phyloP scores from a whole-genome alignment of 805 yeast genomes.

The Candida wancherniae region DNA sequence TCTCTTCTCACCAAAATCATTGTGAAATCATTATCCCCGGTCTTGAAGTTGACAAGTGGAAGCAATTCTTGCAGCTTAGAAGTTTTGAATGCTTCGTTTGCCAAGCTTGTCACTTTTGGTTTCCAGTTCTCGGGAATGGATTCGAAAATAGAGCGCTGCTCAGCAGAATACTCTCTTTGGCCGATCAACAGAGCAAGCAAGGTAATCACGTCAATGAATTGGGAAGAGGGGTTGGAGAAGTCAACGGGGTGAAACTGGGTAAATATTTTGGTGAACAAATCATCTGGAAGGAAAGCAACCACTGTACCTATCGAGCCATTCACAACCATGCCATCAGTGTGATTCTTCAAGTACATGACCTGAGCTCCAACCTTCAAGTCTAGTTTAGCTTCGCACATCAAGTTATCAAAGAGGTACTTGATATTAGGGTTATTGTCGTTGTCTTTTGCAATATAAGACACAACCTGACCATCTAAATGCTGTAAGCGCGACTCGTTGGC shows the following conservation, averaged over 20 bases:
- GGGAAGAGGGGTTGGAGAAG: conserved; percentile 9
- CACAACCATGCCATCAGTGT: conserved; percentile 59
- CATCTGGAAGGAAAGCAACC: conserved; percentile 41
- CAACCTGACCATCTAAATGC: conserved; percentile 40
- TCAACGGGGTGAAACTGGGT: conserved; percentile 11
- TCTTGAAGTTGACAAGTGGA: conserved; percentile 47
- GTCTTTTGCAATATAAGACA: conserved; percentile 48
- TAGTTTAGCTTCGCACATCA: conserved; percentile 67
- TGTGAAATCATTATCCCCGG: conserved; percentile 27
- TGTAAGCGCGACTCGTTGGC: conserved; percentile 54
- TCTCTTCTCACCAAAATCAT: conserved; percentile 28
- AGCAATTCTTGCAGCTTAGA: conserved; percentile 15
- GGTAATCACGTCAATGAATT: conserved; percentile 9
- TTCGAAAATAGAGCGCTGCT: conserved; percentile 5
- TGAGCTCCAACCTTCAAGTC: conserved; percentile 68
- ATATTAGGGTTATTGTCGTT: conserved; percentile 46
- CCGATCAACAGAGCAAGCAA: conserved; percentile 11
- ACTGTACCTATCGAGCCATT: conserved; percentile 77
- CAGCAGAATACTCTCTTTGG: conserved; percentile 2
- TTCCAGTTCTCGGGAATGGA: conserved; percentile 12
- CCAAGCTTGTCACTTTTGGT: conserved; percentile 10
- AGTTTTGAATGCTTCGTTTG: conserved; percentile 8
- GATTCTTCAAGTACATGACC: conserved; percentile 77
- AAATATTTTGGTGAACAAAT: conserved; percentile 9
- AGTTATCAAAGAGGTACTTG: conserved; percentile 43